Base-by-base conservation (phyloP, 1,139 yeast genomes). In the Meyerozyma carpophila region DNA sequence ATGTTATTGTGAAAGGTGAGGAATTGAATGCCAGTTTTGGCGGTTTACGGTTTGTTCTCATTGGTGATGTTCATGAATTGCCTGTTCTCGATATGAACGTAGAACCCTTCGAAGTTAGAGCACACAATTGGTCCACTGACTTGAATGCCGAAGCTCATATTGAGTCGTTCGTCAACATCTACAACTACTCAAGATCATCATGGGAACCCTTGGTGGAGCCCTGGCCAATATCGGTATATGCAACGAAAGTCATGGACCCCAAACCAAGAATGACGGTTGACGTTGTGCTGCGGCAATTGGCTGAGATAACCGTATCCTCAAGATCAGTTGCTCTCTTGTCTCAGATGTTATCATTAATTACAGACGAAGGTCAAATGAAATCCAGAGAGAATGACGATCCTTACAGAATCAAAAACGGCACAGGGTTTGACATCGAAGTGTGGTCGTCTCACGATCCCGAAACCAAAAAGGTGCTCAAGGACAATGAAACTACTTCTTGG, bases 161-260 rank as follows among this genome's bases (percentile, higher is more conserved):
- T 27, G 88, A 82, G 52, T 77, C 90, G 0, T 81, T 71, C 51
- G 77, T 86, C 10, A 93, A 91, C 60, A 81, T 91, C 21, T 93
- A 85, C 70, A 93, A 93, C 60, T 91, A 91, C 58, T 80, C 97
- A 0, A 81, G 89, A 52, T 90, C 98, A 0, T 81, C 94, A 0
- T 94, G 99, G 99, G 98, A 94, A 55, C 98, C 98, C 0, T 68
- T 94, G 40, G 62, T 93, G 41, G 98, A 94, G 55, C 83, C 93
- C 0, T 87, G 96, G 88, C 85, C 91, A 9, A 69, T 93, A 43
- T 82, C 90, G 0, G 62, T 90, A 14, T 90, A 87, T 59, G 80
- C 86, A 2, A 71, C 86, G 0, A 77, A 74, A 48, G 62, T 66
- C 0, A 48, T 59, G 3, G 66, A 67, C 3, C 76, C 81, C 0